Evolutionary conservation across 2,329 filamentous ascomycete species (phyloP).

Genomic region (Aspergillus ibericus): DNA sequence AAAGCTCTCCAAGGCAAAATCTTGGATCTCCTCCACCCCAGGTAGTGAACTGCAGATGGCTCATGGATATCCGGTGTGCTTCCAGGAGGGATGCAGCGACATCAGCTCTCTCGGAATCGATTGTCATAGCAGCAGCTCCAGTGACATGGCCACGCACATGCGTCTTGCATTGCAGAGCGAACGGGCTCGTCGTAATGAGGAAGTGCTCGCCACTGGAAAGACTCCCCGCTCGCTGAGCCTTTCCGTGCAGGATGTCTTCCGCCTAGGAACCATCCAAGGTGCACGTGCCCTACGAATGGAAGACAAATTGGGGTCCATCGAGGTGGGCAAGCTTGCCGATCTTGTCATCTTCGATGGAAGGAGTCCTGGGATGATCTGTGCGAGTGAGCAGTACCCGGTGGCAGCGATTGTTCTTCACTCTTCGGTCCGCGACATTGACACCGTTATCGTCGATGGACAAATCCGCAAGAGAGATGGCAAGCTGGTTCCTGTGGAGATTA

Average conservation of each 20-base stretch:
- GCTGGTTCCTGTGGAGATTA: background rate
- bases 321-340: constrained; percentile 31
- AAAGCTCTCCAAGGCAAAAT: constrained; percentile 17
- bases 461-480: background rate
- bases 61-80: constrained; percentile 27
- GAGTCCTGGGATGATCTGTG: constrained; percentile 28
- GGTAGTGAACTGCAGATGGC: constrained; percentile 35
- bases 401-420: constrained; percentile 33
- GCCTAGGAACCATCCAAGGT: constrained; percentile 32
- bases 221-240: constrained; percentile 14
- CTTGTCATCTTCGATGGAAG: constrained; percentile 30
- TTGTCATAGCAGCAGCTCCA: constrained; percentile 32
- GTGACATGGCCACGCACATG: constrained; percentile 29
- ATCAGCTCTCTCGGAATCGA: constrained; percentile 31
- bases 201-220: constrained; percentile 9
- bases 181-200: constrained; percentile 19
- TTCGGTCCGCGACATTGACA: background rate
- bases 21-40: constrained; percentile 29
- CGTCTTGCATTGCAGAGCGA: constrained; percentile 27
- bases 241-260: constrained; percentile 27
- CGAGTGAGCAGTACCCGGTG: constrained; percentile 28
- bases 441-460: background rate
- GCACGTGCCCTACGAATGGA: constrained; percentile 29
- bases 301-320: constrained; percentile 27
- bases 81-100: constrained; percentile 19